Evolutionary conservation across 2,329 filamentous ascomycete species (phyloP).

Genomic region (Diatrype stigma): DNA sequence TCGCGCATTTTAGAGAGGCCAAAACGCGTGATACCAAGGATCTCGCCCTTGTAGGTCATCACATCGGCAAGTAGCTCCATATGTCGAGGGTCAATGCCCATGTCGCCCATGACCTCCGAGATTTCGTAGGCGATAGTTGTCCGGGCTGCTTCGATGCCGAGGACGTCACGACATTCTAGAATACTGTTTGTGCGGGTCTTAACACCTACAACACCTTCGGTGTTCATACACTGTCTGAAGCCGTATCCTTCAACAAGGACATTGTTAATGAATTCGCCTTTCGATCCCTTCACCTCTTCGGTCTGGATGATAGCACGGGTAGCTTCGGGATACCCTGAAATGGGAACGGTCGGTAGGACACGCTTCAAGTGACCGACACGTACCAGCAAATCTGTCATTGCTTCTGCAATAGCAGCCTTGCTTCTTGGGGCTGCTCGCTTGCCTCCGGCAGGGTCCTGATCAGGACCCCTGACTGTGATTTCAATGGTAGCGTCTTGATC

Average conservation of each 20-base stretch:
- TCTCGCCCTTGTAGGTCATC: slow-evolving; percentile 98
- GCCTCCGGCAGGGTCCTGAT: slow-evolving; percentile 40
- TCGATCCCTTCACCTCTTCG: slow-evolving; percentile 44
- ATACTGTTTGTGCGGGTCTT: slow-evolving; percentile 77
- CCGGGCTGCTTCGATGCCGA: slow-evolving; percentile 93
- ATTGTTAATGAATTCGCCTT: slow-evolving; percentile 37
- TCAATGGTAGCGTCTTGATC: slow-evolving; percentile 58
- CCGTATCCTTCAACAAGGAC: slow-evolving; percentile 96
- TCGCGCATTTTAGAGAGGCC: slow-evolving; percentile 96
- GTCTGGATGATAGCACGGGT: slow-evolving; percentile 85
- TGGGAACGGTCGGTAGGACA: slow-evolving; percentile 73
- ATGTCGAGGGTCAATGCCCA: slow-evolving; percentile 95
- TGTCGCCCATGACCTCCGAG: slow-evolving; percentile 79
- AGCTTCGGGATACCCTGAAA: slow-evolving; percentile 85
- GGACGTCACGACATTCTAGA: slow-evolving; percentile 80
- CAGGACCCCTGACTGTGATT: slow-evolving; percentile 61
- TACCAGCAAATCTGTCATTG: slow-evolving; percentile 63
- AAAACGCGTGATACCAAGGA: slow-evolving; percentile 93
- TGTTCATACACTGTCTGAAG: slow-evolving; percentile 84
- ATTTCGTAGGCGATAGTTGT: slow-evolving; percentile 89
- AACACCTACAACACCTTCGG: slow-evolving; percentile 80
- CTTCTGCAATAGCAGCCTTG: slow-evolving; percentile 45
- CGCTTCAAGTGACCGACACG: slow-evolving; percentile 84
- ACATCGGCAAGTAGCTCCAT: slow-evolving; percentile 97
- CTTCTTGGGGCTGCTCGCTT: slow-evolving; percentile 42